Percentiles rank a stretch among this genome's conserved stretches.
These are phyloP conservation scores for Keithomyces neogunnii DNA, from an alignment of 2,329 filamentous ascomycete species.

Conservation along the genomic window DNA sequence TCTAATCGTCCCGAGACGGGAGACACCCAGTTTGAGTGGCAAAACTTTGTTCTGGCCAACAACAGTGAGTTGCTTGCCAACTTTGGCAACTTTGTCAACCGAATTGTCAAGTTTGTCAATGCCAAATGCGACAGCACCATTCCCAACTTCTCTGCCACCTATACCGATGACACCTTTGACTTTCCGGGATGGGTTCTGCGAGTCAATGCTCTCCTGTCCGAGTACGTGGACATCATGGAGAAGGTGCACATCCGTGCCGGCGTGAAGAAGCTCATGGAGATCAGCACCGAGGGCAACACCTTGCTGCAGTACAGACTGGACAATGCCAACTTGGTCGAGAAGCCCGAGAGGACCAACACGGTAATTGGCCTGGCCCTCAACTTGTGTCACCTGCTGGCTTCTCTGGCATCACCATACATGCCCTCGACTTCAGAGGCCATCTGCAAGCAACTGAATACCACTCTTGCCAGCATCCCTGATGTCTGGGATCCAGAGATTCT, in stretches of 20 bases:
- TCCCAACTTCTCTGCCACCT: constrained; percentile 50
- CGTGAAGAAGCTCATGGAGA: constrained; percentile 55
- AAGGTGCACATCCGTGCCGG: constrained; percentile 62
- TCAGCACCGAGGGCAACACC: constrained; percentile 50
- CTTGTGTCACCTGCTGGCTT: constrained; percentile 73
- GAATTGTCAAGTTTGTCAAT: constrained; percentile 67
- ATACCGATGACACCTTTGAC: constrained; percentile 46
- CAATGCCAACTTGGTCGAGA: constrained; percentile 44
- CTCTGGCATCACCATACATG: constrained; percentile 76
- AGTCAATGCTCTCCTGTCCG: constrained; percentile 51
- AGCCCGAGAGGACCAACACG: constrained; percentile 44
- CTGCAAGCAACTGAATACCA: constrained; percentile 59
- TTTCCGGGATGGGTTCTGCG: constrained; percentile 14
- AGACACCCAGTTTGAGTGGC: constrained; percentile 88
- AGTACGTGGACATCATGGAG: constrained; percentile 62
- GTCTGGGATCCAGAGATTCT: constrained; percentile 55
- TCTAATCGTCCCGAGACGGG: constrained; percentile 77
- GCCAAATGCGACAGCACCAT: constrained; percentile 65
- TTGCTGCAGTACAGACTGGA: constrained; percentile 45
- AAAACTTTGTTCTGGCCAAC: constrained; percentile 71
- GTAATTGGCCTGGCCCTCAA: constrained; percentile 77
- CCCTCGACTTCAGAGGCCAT: constrained; percentile 70
- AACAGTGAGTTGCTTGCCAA: constrained; percentile 81
- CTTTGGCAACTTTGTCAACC: constrained; percentile 67
- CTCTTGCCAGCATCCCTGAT: constrained; percentile 43